phyloP scores from a whole-genome alignment of 306 rosid genomes.

The Datisca glomerata region DNA sequence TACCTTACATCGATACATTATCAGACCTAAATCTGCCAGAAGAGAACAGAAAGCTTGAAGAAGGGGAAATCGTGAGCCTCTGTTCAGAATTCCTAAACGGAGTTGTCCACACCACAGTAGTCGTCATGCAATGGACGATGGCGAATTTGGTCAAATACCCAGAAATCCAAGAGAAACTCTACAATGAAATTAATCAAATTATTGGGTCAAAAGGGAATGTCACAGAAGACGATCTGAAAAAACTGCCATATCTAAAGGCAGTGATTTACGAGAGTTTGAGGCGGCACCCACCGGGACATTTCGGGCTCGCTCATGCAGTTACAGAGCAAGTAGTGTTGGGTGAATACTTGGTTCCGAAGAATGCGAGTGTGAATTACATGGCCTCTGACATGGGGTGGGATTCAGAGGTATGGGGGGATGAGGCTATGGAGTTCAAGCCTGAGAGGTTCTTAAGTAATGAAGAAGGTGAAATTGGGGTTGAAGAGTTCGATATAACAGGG shows the following conservation, averaged over 20 bases:
- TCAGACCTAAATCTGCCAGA: constrained; percentile 7
- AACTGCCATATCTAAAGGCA: constrained; percentile 10
- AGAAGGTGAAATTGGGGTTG: neutral
- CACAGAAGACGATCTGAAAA: constrained; percentile 7
- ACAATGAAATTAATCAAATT: neutral
- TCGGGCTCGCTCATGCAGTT: constrained; percentile 1
- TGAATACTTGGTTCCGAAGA: constrained; percentile 7
- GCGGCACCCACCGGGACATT: constrained; percentile 12
- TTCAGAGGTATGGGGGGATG: constrained; percentile 7
- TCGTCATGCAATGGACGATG: constrained; percentile 13
- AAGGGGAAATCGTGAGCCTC: constrained; percentile 14
- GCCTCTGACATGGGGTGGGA: constrained; percentile 6
- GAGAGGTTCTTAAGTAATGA: constrained; percentile 9
- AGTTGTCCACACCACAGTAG: constrained; percentile 8
- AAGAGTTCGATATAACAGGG: constrained; percentile 1
- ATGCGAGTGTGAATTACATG: neutral
- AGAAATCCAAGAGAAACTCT: constrained; percentile 10
- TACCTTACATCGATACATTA: constrained; percentile 11
- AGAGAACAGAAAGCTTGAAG: constrained; percentile 10
- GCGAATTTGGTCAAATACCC: constrained; percentile 7
- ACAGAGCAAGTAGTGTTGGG: constrained; percentile 3
- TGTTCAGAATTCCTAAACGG: constrained; percentile 13
- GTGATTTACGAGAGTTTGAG: constrained; percentile 10
- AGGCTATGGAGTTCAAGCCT: constrained; percentile 8
- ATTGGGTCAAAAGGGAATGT: neutral